Evolutionary conservation across 441 rosid species (phyloP), one percentile per base, ranked within the genome.

Genomic region (Aleurites moluccanus): DNA sequence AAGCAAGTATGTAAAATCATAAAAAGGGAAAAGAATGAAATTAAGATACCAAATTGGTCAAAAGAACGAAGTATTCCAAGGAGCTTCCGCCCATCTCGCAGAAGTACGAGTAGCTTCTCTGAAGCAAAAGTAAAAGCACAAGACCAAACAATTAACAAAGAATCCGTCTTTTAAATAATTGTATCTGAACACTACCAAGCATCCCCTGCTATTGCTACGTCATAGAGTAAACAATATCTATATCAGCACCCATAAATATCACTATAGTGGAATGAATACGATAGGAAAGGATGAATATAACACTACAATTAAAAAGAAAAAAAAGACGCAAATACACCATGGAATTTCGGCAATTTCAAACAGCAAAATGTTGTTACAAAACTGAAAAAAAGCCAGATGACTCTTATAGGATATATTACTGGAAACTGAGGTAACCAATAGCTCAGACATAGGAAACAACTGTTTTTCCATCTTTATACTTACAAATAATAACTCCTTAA

Each of bases 61-160:
- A 96, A 96, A 16, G 98, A 96, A 76, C 99, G 91, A 30, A 96
- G 95, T 25, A 83, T 88, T 70, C 98, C 97, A 85, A 93, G 77
- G 33, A 96, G 96, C 82, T 93, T 96, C 73, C 98, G 86, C 33
- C 96, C 94, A 91, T 93, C 99, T 73, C 99, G 86, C 67, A 96
- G 93, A 70, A 93, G 90, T 73, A 96, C 94, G 74, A 96, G 92
- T 69, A 96, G 86, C 78, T 92, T 96, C 87, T 86, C 97, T 96
- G 87, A 81, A 79, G 40, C 70, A 85, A 44, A 72, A 75, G 73
- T 42, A 73, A 64, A 64, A 72, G 15, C 59, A 49, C 45, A 40
- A 77, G 73, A 67, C 35, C 27, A 55, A 57, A 59, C 27, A 68
- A 65, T 13, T 30, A 66, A 64, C 45, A 64, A 44, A 6, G 6